phyloP scores from a whole-genome alignment of 805 yeast species.

The Metschnikowia drakensbergensis region DNA sequence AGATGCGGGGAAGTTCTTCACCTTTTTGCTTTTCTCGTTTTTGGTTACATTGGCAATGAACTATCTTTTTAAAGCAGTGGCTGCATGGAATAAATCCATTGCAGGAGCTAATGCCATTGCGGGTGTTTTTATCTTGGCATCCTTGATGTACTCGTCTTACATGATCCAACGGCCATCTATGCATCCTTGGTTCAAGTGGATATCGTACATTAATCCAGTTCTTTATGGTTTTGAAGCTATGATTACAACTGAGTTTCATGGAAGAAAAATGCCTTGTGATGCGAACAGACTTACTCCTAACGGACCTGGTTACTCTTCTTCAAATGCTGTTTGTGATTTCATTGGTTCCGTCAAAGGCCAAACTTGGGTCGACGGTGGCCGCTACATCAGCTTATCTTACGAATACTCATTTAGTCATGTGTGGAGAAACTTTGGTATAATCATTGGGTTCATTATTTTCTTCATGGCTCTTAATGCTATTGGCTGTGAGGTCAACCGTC shows the following conservation, averaged over 20 bases:
- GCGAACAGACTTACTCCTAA: conserved; percentile 20
- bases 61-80: conserved; percentile 50
- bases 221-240: conserved; percentile 29
- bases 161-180: conserved; percentile 33
- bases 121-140: conserved; percentile 39
- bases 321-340: conserved; percentile 15
- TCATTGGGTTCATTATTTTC: conserved; percentile 31
- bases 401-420: conserved; percentile 38
- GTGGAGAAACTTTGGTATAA: conserved; percentile 47
- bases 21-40: conserved; percentile 44
- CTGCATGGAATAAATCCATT: conserved; percentile 50
- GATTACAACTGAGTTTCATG: conserved; percentile 30
- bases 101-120: conserved; percentile 56
- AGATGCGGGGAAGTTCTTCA: conserved; percentile 55
- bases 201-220: conserved; percentile 36
- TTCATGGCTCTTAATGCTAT: conserved; percentile 20
- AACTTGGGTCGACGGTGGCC: conserved; percentile 26
- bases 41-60: conserved; percentile 51
- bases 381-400: conserved; percentile 30
- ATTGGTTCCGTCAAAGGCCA: conserved; percentile 17
- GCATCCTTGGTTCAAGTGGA: conserved; percentile 35
- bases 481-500: conserved; percentile 27
- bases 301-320: conserved; percentile 23
- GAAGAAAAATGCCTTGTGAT: conserved; percentile 26
- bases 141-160: conserved; percentile 30